phyloP scores from a whole-genome alignment of 2,329 filamentous ascomycete genomes.

The Bipolaris gigantea region DNA sequence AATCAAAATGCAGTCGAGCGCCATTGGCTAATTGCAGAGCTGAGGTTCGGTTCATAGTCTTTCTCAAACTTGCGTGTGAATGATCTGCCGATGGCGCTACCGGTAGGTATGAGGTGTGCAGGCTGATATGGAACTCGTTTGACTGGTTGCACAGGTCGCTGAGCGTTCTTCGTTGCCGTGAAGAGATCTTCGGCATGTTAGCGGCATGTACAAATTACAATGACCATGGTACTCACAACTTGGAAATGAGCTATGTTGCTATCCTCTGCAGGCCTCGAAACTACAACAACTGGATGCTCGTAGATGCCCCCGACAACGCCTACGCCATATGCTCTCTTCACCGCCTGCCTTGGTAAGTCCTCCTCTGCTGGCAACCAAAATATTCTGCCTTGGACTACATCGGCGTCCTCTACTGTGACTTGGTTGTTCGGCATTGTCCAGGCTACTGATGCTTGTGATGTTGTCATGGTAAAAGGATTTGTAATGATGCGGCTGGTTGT shows the following conservation, averaged over 20 bases:
- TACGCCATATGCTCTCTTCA: conserved; percentile 36
- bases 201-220: not conserved
- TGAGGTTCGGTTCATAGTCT: conserved; percentile 36
- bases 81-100: conserved; percentile 37
- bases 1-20: conserved; percentile 33
- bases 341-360: conserved; percentile 30
- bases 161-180: conserved; percentile 39
- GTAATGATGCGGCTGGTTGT: not conserved
- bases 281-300: conserved; percentile 38
- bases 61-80: conserved; percentile 38
- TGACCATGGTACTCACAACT: conserved; percentile 28
- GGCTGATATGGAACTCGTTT: conserved; percentile 38
- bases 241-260: conserved; percentile 38
- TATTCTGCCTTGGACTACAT: conserved; percentile 31
- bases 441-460: not conserved
- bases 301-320: conserved; percentile 39
- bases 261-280: conserved; percentile 36
- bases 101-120: conserved; percentile 40
- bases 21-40: conserved; percentile 29
- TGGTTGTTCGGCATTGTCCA: conserved; percentile 18
- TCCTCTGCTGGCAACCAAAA: conserved; percentile 39
- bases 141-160: conserved; percentile 36
- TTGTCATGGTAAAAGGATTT: not conserved
- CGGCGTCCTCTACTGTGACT: conserved; percentile 15
- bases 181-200: conserved; percentile 36